Evolutionary conservation across 495 filamentous ascomycete species (phyloP).

Genomic region (Xylaria venustula): DNA sequence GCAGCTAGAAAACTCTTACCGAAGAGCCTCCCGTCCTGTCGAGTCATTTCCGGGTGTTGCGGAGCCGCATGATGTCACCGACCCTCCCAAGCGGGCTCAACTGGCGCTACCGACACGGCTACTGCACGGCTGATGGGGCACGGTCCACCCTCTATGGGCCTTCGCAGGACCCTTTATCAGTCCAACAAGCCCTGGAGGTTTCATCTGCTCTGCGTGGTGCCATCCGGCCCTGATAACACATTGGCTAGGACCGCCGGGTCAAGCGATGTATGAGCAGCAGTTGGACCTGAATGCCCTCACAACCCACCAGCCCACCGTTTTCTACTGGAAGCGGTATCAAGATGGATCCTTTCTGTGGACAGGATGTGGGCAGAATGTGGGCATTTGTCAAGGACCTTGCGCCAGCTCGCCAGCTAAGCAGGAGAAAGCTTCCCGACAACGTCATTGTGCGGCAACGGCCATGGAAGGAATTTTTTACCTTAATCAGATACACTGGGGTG

Average conservation of each 20-base stretch:
- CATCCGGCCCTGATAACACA: not conserved
- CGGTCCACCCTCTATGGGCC: not conserved
- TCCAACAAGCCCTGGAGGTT: slow-evolving; percentile 7
- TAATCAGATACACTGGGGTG: not conserved
- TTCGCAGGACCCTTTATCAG: slow-evolving; percentile 2
- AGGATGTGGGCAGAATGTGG: not conserved
- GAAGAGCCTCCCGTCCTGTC: not conserved
- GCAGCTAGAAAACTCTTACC: slow-evolving; percentile 10
- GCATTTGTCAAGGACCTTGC: too few relatives aligned
- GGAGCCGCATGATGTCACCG: slow-evolving; percentile 18
- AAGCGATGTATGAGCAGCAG: too few relatives aligned
- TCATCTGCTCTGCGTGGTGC: slow-evolving; percentile 4
- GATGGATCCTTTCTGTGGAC: slow-evolving; percentile 10
- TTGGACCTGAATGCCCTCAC: slow-evolving; percentile 7
- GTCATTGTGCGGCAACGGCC: slow-evolving; percentile 3
- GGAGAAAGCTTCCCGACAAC: too few relatives aligned
- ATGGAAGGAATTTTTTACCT: slow-evolving; percentile 7
- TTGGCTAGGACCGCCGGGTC: slow-evolving; percentile 3
- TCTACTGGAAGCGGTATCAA: too few relatives aligned
- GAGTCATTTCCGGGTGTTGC: slow-evolving; percentile 9
- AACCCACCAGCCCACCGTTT: not conserved
- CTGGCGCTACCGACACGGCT: not conserved
- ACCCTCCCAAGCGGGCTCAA: slow-evolving; percentile 4
- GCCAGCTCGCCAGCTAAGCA: too few relatives aligned
- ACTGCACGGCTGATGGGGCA: not conserved